Percentiles rank a stretch among this genome's conserved stretches.
Evolutionary conservation across 2,329 filamentous ascomycete genomes (phyloP).

Genomic region (Ceratocystis variospora): DNA sequence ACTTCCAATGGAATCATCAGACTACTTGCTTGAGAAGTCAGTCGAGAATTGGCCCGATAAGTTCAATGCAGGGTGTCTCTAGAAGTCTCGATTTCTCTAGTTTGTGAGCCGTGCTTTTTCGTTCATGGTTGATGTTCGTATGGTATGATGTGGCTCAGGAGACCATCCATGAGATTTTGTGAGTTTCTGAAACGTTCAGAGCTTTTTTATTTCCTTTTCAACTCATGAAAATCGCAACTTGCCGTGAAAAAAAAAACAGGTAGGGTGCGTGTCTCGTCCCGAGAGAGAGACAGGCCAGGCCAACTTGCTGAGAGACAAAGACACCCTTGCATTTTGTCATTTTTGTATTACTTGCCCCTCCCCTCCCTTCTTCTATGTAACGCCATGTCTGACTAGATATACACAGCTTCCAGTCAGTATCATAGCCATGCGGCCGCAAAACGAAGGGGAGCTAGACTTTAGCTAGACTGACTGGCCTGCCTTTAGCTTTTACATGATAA

Average conservation of each 20-base stretch:
- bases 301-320: too few relatives aligned
- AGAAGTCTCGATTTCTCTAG: neutral
- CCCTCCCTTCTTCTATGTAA: too few relatives aligned
- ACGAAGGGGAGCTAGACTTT: too few relatives aligned
- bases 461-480: too few relatives aligned
- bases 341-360: too few relatives aligned
- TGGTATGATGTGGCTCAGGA: slow-evolving; percentile 1
- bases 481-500: too few relatives aligned
- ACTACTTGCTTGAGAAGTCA: neutral
- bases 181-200: neutral
- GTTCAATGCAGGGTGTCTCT: slow-evolving; percentile 6
- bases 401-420: too few relatives aligned
- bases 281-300: neutral
- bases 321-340: too few relatives aligned
- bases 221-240: neutral
- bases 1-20: slow-evolving; percentile 4
- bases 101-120: neutral
- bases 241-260: neutral
- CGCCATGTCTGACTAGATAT: too few relatives aligned
- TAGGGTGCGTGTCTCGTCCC: neutral
- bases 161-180: neutral
- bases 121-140: neutral
- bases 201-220: neutral
- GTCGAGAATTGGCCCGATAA: slow-evolving; percentile 1
- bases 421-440: too few relatives aligned